Percentiles rank a stretch among this genome's conserved stretches.
Conservation (phyloP, 2,329 filamentous ascomycete species). For the Fusarium heterosporum region DNA sequence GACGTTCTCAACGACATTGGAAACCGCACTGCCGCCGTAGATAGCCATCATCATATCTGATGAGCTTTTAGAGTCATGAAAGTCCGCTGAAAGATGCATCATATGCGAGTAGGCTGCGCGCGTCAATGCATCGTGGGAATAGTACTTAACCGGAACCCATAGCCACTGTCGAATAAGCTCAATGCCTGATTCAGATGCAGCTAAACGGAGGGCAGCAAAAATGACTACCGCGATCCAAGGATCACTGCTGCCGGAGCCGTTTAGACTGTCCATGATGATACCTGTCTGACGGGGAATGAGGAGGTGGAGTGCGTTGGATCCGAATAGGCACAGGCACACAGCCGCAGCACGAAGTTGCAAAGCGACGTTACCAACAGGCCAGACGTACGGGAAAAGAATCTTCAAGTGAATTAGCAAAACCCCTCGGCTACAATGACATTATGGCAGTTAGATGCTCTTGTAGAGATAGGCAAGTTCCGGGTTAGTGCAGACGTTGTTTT, state of each 20-base stretch:
- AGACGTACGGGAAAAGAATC: constrained; percentile 83
- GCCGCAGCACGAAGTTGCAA: constrained; percentile 76
- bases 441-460: background rate
- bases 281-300: constrained; percentile 85
- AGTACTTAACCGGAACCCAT: constrained; percentile 69
- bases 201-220: constrained; percentile 64
- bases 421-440: background rate
- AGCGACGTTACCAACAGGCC: constrained; percentile 73
- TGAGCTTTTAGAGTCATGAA: constrained; percentile 70
- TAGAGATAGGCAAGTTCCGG: background rate
- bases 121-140: constrained; percentile 65
- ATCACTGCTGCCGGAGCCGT: constrained; percentile 59
- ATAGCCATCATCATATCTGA: constrained; percentile 70
- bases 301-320: constrained; percentile 78
- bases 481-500: background rate
- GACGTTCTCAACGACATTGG: constrained; percentile 67
- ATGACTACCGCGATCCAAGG: constrained; percentile 65
- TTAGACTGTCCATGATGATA: constrained; percentile 78
- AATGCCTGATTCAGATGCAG: constrained; percentile 66
- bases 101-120: constrained; percentile 69
- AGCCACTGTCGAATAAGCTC: constrained; percentile 66
- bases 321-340: constrained; percentile 75
- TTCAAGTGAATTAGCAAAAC: constrained; percentile 46
- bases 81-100: constrained; percentile 70
- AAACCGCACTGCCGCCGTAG: constrained; percentile 64